Evolutionary conservation across 2,329 filamentous ascomycete genomes (phyloP).

Genomic region (Fonsecaea pedrosoi): DNA sequence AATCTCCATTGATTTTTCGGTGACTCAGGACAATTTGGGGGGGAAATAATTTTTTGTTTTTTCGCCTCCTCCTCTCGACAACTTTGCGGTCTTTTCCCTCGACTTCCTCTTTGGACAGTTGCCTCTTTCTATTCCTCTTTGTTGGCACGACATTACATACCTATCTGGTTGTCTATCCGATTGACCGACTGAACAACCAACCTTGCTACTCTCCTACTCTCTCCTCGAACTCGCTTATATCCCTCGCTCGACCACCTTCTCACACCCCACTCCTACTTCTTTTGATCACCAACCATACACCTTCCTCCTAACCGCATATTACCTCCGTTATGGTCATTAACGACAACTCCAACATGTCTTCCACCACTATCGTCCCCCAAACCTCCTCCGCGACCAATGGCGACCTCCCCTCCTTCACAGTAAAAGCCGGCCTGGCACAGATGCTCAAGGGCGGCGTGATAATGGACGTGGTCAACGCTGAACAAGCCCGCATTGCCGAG

Average conservation of each 20-base stretch:
- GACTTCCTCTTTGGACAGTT: not conserved
- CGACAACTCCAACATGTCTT: slow-evolving; percentile 38
- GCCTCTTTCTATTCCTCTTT: not conserved
- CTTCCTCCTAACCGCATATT: not conserved
- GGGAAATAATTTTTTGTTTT: not conserved
- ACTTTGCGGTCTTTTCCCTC: not conserved
- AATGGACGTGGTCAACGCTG: slow-evolving; percentile 96
- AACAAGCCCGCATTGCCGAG: slow-evolving; percentile 94
- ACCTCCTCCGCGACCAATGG: slow-evolving; percentile 19
- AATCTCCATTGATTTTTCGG: slow-evolving; percentile 2
- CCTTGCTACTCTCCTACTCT: not conserved
- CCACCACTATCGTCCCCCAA: slow-evolving; percentile 23
- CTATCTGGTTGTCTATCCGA: not conserved
- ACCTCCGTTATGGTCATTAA: slow-evolving; percentile 36
- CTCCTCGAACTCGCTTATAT: not conserved
- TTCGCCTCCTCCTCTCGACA: not conserved
- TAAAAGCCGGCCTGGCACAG: slow-evolving; percentile 94
- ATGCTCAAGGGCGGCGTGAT: slow-evolving; percentile 99
- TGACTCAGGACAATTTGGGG: not conserved
- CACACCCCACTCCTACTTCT: not conserved
- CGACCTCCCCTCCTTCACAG: slow-evolving; percentile 68
- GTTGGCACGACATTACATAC: not conserved
- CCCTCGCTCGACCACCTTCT: not conserved
- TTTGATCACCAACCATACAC: not conserved
- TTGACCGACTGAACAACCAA: not conserved